Evolutionary conservation across 805 yeast genomes (phyloP), one percentile per base, ranked within the genome.

Genomic region (Kazachstania taianensis): DNA sequence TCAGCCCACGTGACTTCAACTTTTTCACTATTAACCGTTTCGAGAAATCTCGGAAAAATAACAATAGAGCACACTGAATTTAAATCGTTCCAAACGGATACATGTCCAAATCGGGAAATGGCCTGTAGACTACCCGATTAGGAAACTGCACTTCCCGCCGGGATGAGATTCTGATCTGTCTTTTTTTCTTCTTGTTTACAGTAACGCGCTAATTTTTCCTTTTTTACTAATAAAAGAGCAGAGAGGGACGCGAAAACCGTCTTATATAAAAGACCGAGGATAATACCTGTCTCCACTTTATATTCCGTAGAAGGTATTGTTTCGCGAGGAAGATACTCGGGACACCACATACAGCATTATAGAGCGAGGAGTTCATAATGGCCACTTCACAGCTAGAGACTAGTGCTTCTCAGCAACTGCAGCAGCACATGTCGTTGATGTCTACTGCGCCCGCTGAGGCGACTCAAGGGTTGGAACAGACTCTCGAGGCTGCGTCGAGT

Each of bases 371-470:
- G n/a, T n/a, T n/a, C n/a, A n/a, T n/a, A n/a, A n/a, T n/a, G n/a
- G n/a, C n/a, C n/a, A n/a, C n/a, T n/a, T n/a, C n/a, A n/a, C n/a
- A n/a, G n/a, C n/a, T n/a, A n/a, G n/a, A n/a, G n/a, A n/a, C n/a
- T n/a, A n/a, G n/a, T n/a, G n/a, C n/a, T n/a, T n/a, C n/a, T n/a
- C n/a, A n/a, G 18, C 37, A 20, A 13, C 14, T 20, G n/a, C 34
- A 39, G 14, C 32, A 24, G 4, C 20, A 24, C 5, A 35, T 31
- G 32, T 49, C 53, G 3, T 29, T 48, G 20, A 45, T 46, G 45
- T 49, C 54, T 4, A 46, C 54, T 17, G 47, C 50, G n/a, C 52
- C 53, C 20, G 44, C 39, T 33, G 49, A 42, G 10, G 40, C 41
- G n/a, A 39, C 52, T 5, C 50, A 41, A 16, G 25, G 15, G 13